Conservation (phyloP, 2,329 filamentous ascomycete species). For the Colletotrichum endophyticum region DNA sequence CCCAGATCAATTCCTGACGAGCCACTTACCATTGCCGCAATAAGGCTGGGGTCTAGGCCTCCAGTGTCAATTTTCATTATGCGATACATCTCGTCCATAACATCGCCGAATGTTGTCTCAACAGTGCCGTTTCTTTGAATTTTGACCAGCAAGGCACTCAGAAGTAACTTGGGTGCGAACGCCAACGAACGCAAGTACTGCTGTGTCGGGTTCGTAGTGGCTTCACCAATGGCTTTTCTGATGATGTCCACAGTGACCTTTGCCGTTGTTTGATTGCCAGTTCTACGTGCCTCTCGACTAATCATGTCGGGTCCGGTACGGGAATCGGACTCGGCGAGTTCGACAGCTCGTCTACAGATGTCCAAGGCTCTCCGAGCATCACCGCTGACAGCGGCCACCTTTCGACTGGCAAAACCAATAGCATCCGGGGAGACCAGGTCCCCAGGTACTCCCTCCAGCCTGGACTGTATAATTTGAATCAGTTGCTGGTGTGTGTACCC, state of each 20-base stretch:
- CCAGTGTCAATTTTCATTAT: slow-evolving; percentile 51
- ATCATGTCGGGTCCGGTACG: slow-evolving; percentile 45
- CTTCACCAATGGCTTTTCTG: slow-evolving; percentile 96
- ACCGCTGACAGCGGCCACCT: slow-evolving; percentile 94
- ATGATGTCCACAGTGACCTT: slow-evolving; percentile 82
- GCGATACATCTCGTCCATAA: slow-evolving; percentile 82
- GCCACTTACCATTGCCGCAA: background rate
- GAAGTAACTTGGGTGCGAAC: slow-evolving; percentile 81
- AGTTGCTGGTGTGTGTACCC: slow-evolving; percentile 97
- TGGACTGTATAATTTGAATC: slow-evolving; percentile 96
- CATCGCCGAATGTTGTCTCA: slow-evolving; percentile 88
- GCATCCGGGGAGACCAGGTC: slow-evolving; percentile 92
- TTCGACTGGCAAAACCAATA: slow-evolving; percentile 93
- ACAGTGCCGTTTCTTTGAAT: slow-evolving; percentile 83
- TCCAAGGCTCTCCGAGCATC: slow-evolving; percentile 92
- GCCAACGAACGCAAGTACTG: slow-evolving; percentile 86
- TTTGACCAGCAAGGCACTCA: slow-evolving; percentile 80
- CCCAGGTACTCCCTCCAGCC: slow-evolving; percentile 84
- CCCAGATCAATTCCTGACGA: slow-evolving; percentile 1
- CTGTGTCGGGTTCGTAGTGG: slow-evolving; percentile 89
- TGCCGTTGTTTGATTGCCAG: slow-evolving; percentile 32
- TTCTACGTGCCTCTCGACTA: slow-evolving; percentile 23
- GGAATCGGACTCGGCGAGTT: slow-evolving; percentile 83
- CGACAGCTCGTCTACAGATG: slow-evolving; percentile 93
- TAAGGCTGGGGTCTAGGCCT: background rate